Evolutionary conservation across 2,329 filamentous ascomycete genomes (phyloP).

Genomic region (Xylaria digitata): DNA sequence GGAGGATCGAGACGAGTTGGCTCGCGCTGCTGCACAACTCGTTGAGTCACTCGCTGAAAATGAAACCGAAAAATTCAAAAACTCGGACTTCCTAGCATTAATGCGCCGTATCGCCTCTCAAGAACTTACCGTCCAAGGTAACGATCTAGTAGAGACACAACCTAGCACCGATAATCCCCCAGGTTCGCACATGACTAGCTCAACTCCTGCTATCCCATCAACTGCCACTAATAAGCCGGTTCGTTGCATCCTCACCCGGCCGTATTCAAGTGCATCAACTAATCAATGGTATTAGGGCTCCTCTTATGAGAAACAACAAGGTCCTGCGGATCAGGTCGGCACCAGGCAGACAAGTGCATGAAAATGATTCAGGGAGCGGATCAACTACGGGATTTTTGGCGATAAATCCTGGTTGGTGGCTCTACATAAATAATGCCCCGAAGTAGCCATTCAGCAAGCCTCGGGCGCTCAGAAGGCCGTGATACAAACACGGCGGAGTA

Average conservation of each 20-base stretch:
- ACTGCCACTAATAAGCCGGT: background rate
- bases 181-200: slow-evolving; percentile 13
- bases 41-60: slow-evolving; percentile 76
- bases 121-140: slow-evolving; percentile 78
- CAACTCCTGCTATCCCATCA: background rate
- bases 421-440: background rate
- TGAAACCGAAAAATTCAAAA: slow-evolving; percentile 77
- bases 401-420: background rate
- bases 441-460: background rate
- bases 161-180: slow-evolving; percentile 5
- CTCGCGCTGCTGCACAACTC: slow-evolving; percentile 76
- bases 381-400: background rate
- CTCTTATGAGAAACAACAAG: background rate
- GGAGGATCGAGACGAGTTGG: slow-evolving; percentile 64
- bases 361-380: background rate
- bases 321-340: background rate
- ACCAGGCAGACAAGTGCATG: background rate
- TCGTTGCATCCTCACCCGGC: background rate
- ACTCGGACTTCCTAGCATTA: slow-evolving; percentile 79
- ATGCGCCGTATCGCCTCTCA: slow-evolving; percentile 80
- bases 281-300: slow-evolving; percentile 1
- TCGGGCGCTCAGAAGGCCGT: background rate
- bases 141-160: slow-evolving; percentile 66
- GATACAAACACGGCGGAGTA: background rate
- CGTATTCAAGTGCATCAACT: background rate